Conservation (phyloP, 2,329 filamentous ascomycete genomes). For the Graphilbum sp. region DNA sequence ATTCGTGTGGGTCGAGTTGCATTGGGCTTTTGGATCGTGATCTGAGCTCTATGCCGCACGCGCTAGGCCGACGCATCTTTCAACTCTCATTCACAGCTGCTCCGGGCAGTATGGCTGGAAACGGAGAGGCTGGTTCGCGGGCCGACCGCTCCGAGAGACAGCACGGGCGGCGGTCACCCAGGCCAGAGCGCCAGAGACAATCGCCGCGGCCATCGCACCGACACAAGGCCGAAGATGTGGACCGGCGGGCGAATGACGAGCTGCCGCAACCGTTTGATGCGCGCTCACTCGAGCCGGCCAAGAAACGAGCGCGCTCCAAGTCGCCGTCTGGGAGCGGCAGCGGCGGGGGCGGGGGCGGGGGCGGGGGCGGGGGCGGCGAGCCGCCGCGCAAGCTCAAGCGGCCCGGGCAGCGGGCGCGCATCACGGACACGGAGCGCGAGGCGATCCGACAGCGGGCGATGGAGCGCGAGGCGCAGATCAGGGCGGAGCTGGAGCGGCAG, state of each 20-base stretch:
- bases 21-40: too few relatives aligned
- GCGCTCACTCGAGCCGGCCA: constrained; percentile 38
- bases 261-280: constrained; percentile 46
- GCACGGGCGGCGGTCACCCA: too few relatives aligned
- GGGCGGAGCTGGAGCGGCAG: constrained; percentile 19
- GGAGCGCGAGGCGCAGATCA: constrained; percentile 34
- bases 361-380: constrained; percentile 9
- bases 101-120: too few relatives aligned
- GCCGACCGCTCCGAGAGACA: too few relatives aligned
- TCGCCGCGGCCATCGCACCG: neutral
- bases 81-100: too few relatives aligned
- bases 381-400: constrained; percentile 47
- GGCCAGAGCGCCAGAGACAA: neutral
- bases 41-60: too few relatives aligned
- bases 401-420: constrained; percentile 48
- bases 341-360: neutral
- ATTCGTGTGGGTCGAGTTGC: too few relatives aligned
- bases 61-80: too few relatives aligned
- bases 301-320: constrained; percentile 38
- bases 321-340: constrained; percentile 19
- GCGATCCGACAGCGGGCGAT: constrained; percentile 43
- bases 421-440: constrained; percentile 50
- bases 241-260: constrained; percentile 18
- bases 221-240: constrained; percentile 8
- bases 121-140: too few relatives aligned